Conservation (phyloP, 805 yeast species). For the Ogataea philodendri region DNA sequence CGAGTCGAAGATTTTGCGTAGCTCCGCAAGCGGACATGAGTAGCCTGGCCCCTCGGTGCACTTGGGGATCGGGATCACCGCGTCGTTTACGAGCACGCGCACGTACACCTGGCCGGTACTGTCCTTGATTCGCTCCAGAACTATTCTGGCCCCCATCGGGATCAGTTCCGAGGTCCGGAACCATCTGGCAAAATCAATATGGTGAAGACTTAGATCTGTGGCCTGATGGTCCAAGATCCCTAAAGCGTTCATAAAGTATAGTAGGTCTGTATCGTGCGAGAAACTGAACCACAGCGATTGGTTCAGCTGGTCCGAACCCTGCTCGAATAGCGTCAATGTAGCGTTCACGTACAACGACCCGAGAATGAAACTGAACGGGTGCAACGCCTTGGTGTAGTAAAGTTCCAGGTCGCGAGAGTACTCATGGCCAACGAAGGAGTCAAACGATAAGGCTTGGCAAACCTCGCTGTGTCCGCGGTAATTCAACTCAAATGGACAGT, state of each 20-base stretch:
- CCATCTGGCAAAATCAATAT: constrained; percentile 43
- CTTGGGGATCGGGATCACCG: constrained; percentile 47
- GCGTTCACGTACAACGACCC: constrained; percentile 61
- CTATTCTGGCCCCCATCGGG: constrained; percentile 58
- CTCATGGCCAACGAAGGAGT: constrained; percentile 61
- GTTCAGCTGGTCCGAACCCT: constrained; percentile 19
- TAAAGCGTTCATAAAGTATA: constrained; percentile 60
- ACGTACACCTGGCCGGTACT: constrained; percentile 34
- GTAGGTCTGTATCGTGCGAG: constrained; percentile 71
- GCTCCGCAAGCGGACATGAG: constrained; percentile 35
- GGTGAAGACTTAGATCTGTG: constrained; percentile 38
- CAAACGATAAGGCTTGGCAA: constrained; percentile 65
- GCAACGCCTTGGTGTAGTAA: constrained; percentile 61
- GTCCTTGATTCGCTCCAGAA: constrained; percentile 44
- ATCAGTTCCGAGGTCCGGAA: constrained; percentile 45
- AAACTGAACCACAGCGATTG: constrained; percentile 60
- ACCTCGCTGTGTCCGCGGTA: constrained; percentile 65
- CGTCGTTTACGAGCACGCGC: constrained; percentile 51
- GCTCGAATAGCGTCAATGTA: constrained; percentile 31
- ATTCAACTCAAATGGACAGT: constrained; percentile 76
- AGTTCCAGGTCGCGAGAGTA: constrained; percentile 58
- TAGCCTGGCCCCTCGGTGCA: constrained; percentile 58
- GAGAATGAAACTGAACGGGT: constrained; percentile 51
- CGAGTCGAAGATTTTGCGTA: constrained; percentile 13
- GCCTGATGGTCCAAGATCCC: constrained; percentile 48